Conservation (phyloP, 352 stramenopile species). For the Phytophthora agathidicida region DNA sequence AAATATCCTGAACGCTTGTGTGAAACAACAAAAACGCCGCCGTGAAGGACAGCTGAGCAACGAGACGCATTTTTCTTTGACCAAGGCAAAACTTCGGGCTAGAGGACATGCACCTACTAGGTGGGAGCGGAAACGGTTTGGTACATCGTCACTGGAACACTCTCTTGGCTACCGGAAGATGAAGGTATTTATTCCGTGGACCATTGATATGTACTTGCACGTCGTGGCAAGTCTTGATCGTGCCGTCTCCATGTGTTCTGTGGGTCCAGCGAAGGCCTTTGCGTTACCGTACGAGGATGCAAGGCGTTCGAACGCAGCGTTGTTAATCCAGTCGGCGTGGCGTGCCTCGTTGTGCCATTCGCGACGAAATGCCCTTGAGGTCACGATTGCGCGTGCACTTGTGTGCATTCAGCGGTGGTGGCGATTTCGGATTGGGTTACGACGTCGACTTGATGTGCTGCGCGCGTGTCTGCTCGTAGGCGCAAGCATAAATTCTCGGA, state of each 20-base stretch:
- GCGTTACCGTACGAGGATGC: constrained; percentile 62
- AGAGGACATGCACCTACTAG: constrained; percentile 51
- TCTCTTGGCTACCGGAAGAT: constrained; percentile 49
- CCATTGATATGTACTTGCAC: constrained; percentile 81
- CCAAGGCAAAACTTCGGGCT: constrained; percentile 37
- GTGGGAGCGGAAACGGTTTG: constrained; percentile 38
- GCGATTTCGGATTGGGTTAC: constrained; percentile 53
- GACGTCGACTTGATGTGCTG: constrained; percentile 56
- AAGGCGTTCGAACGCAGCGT: constrained; percentile 46
- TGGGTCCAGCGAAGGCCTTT: constrained; percentile 39
- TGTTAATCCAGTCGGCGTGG: constrained; percentile 67
- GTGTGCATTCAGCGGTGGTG: constrained; percentile 80
- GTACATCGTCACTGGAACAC: background rate
- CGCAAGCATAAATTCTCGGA: constrained; percentile 62
- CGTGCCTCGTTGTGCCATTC: constrained; percentile 44
- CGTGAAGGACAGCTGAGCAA: constrained; percentile 13
- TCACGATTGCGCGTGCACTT: constrained; percentile 53
- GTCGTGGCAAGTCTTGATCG: constrained; percentile 48
- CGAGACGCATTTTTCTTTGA: constrained; percentile 38
- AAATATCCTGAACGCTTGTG: constrained; percentile 59
- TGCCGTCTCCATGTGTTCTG: constrained; percentile 41
- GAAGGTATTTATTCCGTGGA: constrained; percentile 74
- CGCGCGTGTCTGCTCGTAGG: constrained; percentile 52
- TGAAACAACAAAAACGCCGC: constrained; percentile 49
- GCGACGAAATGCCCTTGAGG: constrained; percentile 53